Evolutionary conservation across 805 yeast genomes (phyloP).

Genomic region (Pichia heedii): DNA sequence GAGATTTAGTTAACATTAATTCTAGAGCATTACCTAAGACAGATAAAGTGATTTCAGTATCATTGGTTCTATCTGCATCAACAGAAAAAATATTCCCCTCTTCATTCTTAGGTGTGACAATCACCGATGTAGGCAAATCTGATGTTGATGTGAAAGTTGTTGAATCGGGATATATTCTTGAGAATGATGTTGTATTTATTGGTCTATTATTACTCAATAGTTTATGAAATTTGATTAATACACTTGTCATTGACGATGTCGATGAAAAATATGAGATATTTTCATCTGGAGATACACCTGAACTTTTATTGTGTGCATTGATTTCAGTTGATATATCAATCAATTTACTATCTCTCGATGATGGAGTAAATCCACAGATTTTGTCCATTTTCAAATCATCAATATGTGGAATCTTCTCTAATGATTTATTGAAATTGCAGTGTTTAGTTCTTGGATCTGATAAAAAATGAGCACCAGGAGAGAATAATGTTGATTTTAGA

Average conservation of each 20-base stretch:
- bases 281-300: not conserved
- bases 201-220: conserved; percentile 55
- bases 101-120: conserved; percentile 37
- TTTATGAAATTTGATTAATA: conserved; percentile 66
- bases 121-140: conserved; percentile 44
- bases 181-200: conserved; percentile 37
- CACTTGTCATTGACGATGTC: conserved; percentile 79
- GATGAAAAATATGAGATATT: conserved; percentile 51
- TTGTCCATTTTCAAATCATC: conserved; percentile 57
- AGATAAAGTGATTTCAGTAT: conserved; percentile 58
- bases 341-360: conserved; percentile 55
- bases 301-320: not conserved
- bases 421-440: conserved; percentile 55
- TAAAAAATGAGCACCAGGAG: conserved; percentile 72
- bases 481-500: conserved; percentile 63
- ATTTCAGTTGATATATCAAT: conserved; percentile 34
- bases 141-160: conserved; percentile 35
- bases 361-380: conserved; percentile 48
- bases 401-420: conserved; percentile 52
- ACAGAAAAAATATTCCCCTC: conserved; percentile 41
- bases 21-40: conserved; percentile 76
- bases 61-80: conserved; percentile 60
- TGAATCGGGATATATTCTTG: conserved; percentile 34
- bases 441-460: conserved; percentile 72
- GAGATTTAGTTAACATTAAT: conserved; percentile 55